Evolutionary conservation across 2,329 filamentous ascomycete genomes (phyloP), one percentile per base, ranked within the genome.

Genomic region (Aspergillus brunneoviolaceus): DNA sequence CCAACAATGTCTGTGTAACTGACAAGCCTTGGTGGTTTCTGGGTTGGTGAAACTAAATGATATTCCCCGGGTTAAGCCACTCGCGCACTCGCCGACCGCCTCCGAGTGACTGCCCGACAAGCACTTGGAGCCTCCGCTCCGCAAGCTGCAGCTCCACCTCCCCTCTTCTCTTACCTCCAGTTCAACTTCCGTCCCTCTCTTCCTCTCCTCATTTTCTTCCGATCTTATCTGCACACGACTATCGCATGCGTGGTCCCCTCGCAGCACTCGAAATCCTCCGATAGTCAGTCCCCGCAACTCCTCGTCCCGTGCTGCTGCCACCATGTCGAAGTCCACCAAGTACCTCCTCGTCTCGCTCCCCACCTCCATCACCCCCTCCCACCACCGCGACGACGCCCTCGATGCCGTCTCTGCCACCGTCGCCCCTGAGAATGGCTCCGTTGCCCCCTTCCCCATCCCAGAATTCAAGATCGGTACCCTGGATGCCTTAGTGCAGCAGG

Each of bases 401-500:
- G 85, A 87, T 51, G 85, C 91, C 50, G 79, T 99, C 63, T 86
- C 87, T 67, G 80, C 87, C 58, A 91, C 88, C 48, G 83, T 96
- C 58, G 82, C 86, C 53, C 80, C 85, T 59, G 91, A 96, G 69
- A 88, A 90, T 76, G 92, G 90, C 73, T 86, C 85, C 55, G 89
- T 92, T 50, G 81, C 87, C 55, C 87, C 88, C 2, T 97, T 98
- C 74, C 81, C 85, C 59, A 89, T 98, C 64, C 95, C 95, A 21
- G 89, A 92, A 66, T 97, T 99, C 85, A 99, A 98, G 82, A 96
- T 99, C 75, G 95, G 95, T 60, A 97, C 95, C 0, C 84, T 99
- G 42, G 95, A 99, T 79, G 92, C 90, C 45, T 84, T 99, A 60
- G 92, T 99, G 49, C 91, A 96, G 79, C 94, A 99, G 78, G 95